Evolutionary conservation across 768 basidiomycete genomes (phyloP).

Genomic region (Tricholoma matsutake): DNA sequence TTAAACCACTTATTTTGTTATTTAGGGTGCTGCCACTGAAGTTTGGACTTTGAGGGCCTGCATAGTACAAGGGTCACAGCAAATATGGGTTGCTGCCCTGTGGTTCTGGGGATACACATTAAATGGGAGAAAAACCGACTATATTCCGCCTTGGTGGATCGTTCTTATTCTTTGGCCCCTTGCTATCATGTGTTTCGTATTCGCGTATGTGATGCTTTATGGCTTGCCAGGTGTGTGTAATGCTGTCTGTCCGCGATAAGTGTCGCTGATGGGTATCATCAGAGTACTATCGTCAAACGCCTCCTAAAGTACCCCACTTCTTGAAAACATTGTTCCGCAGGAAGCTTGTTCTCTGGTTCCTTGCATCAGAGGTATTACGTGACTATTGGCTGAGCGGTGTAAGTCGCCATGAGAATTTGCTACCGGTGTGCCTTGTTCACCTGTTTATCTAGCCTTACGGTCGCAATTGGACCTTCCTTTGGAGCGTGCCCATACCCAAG

Average conservation of each 20-base stretch:
- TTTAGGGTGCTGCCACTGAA: constrained; percentile 87
- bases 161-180: constrained; percentile 81
- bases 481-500: constrained; percentile 78
- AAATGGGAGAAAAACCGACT: constrained; percentile 48
- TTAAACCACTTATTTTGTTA: constrained; percentile 5
- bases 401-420: constrained; percentile 28
- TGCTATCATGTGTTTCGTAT: constrained; percentile 67
- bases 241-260: neutral
- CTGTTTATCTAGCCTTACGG: constrained; percentile 68
- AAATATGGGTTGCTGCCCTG: constrained; percentile 91
- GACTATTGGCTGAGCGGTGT: constrained; percentile 91
- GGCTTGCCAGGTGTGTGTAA: constrained; percentile 72
- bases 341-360: constrained; percentile 93
- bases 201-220: constrained; percentile 80
- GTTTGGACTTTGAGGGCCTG: constrained; percentile 92
- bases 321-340: constrained; percentile 83
- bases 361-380: constrained; percentile 87
- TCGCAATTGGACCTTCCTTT: constrained; percentile 93
- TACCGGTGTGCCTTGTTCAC: neutral
- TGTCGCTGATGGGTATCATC: constrained; percentile 9
- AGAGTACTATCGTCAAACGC: constrained; percentile 91
- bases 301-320: constrained; percentile 94
- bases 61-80: constrained; percentile 91
- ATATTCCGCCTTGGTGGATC: constrained; percentile 81
- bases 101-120: constrained; percentile 95